A percentile compares a stretch with the other conserved stretches of the same genome.
Conservation (phyloP, 75 land plant genomes). For the Pinus tabuliformis region DNA sequence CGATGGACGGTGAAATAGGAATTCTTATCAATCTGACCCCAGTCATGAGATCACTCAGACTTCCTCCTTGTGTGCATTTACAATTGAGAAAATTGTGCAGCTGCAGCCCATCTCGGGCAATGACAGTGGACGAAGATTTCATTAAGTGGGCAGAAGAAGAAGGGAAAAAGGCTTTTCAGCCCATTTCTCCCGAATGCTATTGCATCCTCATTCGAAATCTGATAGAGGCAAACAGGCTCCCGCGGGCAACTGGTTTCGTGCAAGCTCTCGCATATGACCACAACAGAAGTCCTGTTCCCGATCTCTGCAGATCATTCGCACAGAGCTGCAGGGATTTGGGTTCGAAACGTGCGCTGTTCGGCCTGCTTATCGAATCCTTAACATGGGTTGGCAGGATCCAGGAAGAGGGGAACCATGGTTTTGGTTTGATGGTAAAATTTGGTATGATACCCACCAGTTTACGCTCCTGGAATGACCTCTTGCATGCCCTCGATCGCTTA, state of each 20-base stretch:
- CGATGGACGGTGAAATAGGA: too few relatives aligned
- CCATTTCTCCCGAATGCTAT: not conserved
- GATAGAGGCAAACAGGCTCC: not conserved
- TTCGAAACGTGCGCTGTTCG: not conserved
- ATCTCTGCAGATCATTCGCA: not conserved
- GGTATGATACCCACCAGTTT: not conserved
- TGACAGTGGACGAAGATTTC: not conserved
- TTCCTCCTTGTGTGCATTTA: not conserved
- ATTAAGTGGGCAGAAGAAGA: constrained; percentile 1
- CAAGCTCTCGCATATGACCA: constrained; percentile 8
- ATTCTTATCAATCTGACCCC: too few relatives aligned
- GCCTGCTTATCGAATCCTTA: not conserved
- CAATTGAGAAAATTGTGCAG: not conserved
- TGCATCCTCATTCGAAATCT: constrained; percentile 2
- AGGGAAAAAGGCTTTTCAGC: not conserved
- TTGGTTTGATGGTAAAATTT: not conserved
- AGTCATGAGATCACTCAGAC: too few relatives aligned
- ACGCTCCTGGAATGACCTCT: constrained; percentile 26
- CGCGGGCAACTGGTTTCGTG: not conserved
- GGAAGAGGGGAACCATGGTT: not conserved
- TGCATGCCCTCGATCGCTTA: constrained; percentile 31
- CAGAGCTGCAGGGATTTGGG: not conserved
- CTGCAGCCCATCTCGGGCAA: not conserved
- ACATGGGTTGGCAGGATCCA: not conserved
- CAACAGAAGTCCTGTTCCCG: not conserved